Evolutionary conservation across 1,284 basidiomycete species (phyloP), one percentile per base, ranked within the genome.

Genomic region (Moesziomyces antarcticus): DNA sequence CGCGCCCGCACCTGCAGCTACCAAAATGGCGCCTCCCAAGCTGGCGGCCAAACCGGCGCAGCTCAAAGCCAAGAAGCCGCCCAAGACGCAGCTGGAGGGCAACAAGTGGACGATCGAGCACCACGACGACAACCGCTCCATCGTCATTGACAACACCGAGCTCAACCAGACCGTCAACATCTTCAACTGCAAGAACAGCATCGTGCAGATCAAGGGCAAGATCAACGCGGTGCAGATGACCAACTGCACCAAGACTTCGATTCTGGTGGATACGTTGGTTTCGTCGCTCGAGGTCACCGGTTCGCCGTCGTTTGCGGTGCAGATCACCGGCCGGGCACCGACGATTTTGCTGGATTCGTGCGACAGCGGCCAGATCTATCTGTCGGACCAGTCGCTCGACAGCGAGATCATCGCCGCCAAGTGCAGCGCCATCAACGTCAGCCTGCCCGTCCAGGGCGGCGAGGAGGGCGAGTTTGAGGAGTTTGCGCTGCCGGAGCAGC

Each of bases 51-150:
- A 78, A 60, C 76, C 79, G 2, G 72, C 76, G 5, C 62, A 67
- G 20, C 37, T 81, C 42, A 72, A 76, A 47, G 63, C 69, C 11
- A 97, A 97, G 88, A 97, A 97, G 82, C 95, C 96, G 1, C 77
- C 93, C n/a, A 95, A 93, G 84, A 91, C 93, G 68, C 91, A 89
- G 48, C 86, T 98, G 42, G 94, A 97, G 73, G 95, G 94, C 14
- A 96, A 89, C 83, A 97, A 95, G 85, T 99, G 97, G 97, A 84
- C 89, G 24, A 89, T 99, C 69, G 97, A 99, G 87, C 91, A 94
- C 84, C 91, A 94, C 86, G 96, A 98, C 84, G 91, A 92, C 80
- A 92, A 95, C 78, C 85, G 87, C 7, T 85, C 86, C 16, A 87
- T 99, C 62, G 87, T 90, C 13, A 89, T 99, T 20, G 91, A 93